These are phyloP conservation scores for Musa beccarii DNA, from an alignment of 176 grass and related monocot species.

Conservation along the genomic window DNA sequence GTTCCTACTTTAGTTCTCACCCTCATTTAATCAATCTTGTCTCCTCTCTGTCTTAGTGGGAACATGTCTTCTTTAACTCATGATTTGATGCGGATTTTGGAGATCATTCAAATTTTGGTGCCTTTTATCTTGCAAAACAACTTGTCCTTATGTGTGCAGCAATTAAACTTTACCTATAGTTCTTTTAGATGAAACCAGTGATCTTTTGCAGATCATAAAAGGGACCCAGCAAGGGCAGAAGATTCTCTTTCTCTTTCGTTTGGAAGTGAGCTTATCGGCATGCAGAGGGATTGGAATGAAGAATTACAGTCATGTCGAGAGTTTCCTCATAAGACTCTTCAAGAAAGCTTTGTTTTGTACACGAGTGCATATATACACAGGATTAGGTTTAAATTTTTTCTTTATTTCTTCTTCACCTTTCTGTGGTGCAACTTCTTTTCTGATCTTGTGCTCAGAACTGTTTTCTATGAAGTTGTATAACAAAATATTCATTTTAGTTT, in stretches of 20 bases:
- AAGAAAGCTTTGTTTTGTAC: slow-evolving; percentile 56
- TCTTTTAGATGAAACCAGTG: neutral
- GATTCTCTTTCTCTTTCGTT: slow-evolving; percentile 69
- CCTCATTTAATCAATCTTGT: no score
- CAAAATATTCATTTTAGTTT: neutral
- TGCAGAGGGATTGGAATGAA: slow-evolving; percentile 99
- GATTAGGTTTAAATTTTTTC: neutral
- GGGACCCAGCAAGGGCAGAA: slow-evolving; percentile 82
- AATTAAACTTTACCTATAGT: neutral
- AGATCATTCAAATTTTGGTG: no score
- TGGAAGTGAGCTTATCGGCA: slow-evolving; percentile 90
- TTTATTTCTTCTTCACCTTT: no score
- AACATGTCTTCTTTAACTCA: no score
- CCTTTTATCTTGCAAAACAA: no score
- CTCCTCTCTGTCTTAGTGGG: no score
- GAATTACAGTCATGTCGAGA: slow-evolving; percentile 91
- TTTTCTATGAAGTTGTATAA: neutral
- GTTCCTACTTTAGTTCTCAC: no score
- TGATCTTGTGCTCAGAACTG: neutral
- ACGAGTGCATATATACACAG: neutral
- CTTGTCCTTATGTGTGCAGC: neutral
- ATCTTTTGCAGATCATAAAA: slow-evolving; percentile 58
- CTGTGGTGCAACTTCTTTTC: neutral
- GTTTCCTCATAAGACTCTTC: slow-evolving; percentile 80
- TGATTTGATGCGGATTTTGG: no score